These are phyloP conservation scores for Linanthus parryae DNA, from an alignment of 148 eudicot species.

Conservation along the genomic window DNA sequence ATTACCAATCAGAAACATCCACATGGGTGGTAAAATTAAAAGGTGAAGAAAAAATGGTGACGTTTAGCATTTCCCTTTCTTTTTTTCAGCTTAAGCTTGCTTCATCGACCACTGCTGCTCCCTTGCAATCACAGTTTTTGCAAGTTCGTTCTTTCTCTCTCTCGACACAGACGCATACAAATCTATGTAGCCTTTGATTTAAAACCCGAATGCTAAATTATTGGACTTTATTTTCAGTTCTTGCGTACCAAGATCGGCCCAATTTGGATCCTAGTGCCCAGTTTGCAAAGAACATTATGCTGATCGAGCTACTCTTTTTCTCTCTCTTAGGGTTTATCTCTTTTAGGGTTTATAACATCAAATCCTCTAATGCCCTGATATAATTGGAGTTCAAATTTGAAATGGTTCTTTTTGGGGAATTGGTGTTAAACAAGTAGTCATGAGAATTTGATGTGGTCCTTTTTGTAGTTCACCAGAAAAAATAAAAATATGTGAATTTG, in stretches of 20 bases:
- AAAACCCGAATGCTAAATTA: neutral
- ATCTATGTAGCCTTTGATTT: too few relatives aligned
- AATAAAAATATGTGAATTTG: neutral
- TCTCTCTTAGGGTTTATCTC: neutral
- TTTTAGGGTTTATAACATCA: neutral
- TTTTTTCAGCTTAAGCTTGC: slow-evolving; percentile 50
- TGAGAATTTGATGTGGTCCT: neutral
- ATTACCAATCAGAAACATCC: too few relatives aligned
- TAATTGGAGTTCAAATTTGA: too few relatives aligned
- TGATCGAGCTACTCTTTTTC: slow-evolving; percentile 39
- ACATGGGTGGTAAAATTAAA: too few relatives aligned
- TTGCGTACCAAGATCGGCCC: slow-evolving; percentile 39
- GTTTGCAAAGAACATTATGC: slow-evolving; percentile 43
- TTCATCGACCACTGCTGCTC: slow-evolving; percentile 55
- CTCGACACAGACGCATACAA: too few relatives aligned
- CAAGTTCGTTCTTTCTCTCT: slow-evolving; percentile 38
- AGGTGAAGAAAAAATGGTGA: too few relatives aligned
- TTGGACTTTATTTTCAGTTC: slow-evolving; percentile 25
- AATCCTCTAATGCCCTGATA: too few relatives aligned
- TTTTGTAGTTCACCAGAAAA: neutral
- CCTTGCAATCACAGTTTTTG: slow-evolving; percentile 85
- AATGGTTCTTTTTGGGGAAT: neutral
- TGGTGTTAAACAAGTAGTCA: too few relatives aligned
- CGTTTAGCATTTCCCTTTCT: too few relatives aligned
- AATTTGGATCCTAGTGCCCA: slow-evolving; percentile 45